phyloP scores from a whole-genome alignment of 73 alveolate genomes.

The Tetrahymena malaccensis region DNA sequence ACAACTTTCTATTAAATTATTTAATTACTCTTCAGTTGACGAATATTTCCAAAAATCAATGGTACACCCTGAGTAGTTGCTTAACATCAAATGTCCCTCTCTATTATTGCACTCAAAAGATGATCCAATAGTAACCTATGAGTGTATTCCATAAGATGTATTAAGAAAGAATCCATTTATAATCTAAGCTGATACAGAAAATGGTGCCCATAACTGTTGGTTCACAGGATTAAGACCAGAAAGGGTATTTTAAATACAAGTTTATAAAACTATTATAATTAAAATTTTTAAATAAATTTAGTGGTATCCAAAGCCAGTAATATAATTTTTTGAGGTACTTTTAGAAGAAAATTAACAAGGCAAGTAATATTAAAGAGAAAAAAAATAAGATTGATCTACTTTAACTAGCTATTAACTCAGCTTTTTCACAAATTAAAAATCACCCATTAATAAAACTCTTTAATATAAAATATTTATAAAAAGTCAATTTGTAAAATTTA shows the following conservation, averaged over 20 bases:
- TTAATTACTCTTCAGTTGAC: conserved; percentile 13
- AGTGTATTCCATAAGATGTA: neutral
- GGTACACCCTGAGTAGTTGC: neutral
- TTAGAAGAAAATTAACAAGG: neutral
- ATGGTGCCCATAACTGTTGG: conserved; percentile 38
- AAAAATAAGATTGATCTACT: neutral
- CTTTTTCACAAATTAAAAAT: too few relatives aligned
- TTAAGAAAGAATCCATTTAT: conserved; percentile 7
- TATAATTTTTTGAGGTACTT: neutral
- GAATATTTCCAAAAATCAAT: neutral
- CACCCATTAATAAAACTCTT: too few relatives aligned
- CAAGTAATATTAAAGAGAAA: neutral
- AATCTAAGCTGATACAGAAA: neutral
- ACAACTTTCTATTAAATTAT: conserved; percentile 16
- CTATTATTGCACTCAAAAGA: conserved; percentile 17
- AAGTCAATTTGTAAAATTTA: too few relatives aligned
- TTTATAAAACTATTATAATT: neutral
- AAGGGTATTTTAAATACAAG: neutral
- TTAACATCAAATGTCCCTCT: conserved; percentile 4
- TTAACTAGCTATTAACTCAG: too few relatives aligned
- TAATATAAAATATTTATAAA: too few relatives aligned
- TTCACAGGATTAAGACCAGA: conserved; percentile 16
- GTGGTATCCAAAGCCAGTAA: neutral
- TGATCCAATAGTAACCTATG: conserved; percentile 31
- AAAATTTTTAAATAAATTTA: neutral